Evolutionary conservation across 1,284 basidiomycete genomes (phyloP).

Genomic region (Trichosporon ovoides): DNA sequence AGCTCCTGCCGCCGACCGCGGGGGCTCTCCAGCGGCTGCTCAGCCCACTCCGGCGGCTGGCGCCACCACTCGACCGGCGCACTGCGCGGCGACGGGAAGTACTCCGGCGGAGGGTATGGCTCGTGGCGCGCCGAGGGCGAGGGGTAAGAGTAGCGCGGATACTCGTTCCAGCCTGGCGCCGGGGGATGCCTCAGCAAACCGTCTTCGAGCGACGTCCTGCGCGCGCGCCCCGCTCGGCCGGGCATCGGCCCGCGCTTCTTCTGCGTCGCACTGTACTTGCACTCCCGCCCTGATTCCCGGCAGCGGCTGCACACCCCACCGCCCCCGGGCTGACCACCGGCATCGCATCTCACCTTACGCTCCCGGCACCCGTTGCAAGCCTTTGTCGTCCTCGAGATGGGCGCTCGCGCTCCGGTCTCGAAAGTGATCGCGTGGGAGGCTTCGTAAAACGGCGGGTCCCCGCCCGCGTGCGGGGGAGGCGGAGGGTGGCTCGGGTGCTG

Average conservation of each 20-base stretch:
- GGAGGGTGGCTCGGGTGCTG: neutral
- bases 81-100: neutral
- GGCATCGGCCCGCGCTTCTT: slow-evolving; percentile 45
- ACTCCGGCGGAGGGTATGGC: neutral
- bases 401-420: slow-evolving; percentile 30
- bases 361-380: slow-evolving; percentile 45
- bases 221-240: slow-evolving; percentile 16
- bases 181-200: neutral
- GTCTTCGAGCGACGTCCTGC: neutral
- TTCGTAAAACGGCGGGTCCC: slow-evolving; percentile 1
- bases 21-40: neutral
- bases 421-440: neutral
- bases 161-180: neutral
- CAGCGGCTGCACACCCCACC: slow-evolving; percentile 37
- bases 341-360: slow-evolving; percentile 45
- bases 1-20: neutral
- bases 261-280: slow-evolving; percentile 42
- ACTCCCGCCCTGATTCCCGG: slow-evolving; percentile 35
- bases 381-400: slow-evolving; percentile 44
- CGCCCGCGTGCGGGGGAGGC: slow-evolving; percentile 1
- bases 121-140: neutral
- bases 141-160: neutral
- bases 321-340: slow-evolving; percentile 33
- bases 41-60: neutral
- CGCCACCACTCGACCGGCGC: slow-evolving; percentile 1